Conservation (phyloP, 257 asterid genomes). For the Solanum stenotomum region DNA sequence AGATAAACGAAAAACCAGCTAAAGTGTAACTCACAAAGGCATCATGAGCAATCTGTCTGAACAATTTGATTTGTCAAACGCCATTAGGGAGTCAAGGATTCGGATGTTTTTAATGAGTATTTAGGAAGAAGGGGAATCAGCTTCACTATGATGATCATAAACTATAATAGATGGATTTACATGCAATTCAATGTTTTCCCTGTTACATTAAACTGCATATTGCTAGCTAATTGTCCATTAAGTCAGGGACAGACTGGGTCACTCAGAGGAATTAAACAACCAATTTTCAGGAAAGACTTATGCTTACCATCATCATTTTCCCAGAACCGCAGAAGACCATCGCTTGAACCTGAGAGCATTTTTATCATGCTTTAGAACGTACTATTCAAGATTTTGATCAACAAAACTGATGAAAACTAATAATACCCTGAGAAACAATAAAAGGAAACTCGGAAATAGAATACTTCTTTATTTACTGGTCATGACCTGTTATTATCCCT, state of each 20-base stretch:
- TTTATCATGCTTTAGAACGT: neutral
- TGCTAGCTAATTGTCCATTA: neutral
- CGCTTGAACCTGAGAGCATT: constrained; percentile 65
- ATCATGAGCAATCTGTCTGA: neutral
- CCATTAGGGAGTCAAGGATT: neutral
- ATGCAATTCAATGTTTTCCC: neutral
- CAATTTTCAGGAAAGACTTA: neutral
- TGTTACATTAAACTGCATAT: neutral
- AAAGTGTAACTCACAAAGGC: neutral
- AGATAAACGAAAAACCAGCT: neutral
- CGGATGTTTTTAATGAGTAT: neutral
- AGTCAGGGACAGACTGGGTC: neutral
- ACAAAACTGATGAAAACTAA: neutral
- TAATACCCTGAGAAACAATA: neutral
- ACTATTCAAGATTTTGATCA: neutral
- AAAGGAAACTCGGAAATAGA: neutral
- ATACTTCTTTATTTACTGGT: neutral
- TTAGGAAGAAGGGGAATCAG: neutral
- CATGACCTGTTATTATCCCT: constrained; percentile 83
- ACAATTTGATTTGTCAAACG: neutral
- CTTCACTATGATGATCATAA: neutral
- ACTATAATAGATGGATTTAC: neutral
- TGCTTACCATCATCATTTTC: constrained; percentile 90
- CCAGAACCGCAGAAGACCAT: constrained; percentile 91
- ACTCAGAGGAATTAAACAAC: neutral